Percentiles rank a stretch among this genome's conserved stretches.
Evolutionary conservation across 495 filamentous ascomycete species (phyloP).

Genomic region (Jackrogersella minutella): DNA sequence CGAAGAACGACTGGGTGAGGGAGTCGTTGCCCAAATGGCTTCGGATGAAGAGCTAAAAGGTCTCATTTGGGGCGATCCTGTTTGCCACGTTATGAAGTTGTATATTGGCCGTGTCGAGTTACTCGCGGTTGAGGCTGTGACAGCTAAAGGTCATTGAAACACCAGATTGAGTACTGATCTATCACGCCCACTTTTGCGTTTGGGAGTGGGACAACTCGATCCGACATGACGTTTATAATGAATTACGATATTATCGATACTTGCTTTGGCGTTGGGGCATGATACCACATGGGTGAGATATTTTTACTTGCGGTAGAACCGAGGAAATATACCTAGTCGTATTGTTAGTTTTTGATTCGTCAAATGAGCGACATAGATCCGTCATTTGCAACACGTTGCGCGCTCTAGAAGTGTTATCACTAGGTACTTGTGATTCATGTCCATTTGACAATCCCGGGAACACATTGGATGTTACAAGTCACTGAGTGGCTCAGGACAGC

Average conservation of each 20-base stretch:
- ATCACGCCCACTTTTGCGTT: not conserved
- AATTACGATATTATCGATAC: slow-evolving; percentile 14
- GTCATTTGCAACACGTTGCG: not conserved
- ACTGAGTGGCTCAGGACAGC: not conserved
- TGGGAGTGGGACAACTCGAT: not conserved
- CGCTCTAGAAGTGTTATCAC: not conserved
- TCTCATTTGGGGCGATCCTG: slow-evolving; percentile 79
- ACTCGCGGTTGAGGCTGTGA: slow-evolving; percentile 72
- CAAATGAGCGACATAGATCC: not conserved
- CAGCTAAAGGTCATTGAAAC: slow-evolving; percentile 49
- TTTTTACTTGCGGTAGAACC: slow-evolving; percentile 1
- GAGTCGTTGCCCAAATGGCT: slow-evolving; percentile 67
- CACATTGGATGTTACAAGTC: not conserved
- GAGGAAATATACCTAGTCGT: not conserved
- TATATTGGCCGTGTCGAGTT: slow-evolving; percentile 73
- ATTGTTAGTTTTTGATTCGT: no score
- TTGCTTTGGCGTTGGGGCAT: slow-evolving; percentile 25
- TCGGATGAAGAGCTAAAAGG: slow-evolving; percentile 70
- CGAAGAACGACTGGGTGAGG: slow-evolving; percentile 54
- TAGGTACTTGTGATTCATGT: not conserved
- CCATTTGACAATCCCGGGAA: not conserved
- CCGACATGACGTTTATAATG: slow-evolving; percentile 12
- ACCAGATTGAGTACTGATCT: not conserved
- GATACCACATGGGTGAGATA: slow-evolving; percentile 31
- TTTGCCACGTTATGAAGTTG: slow-evolving; percentile 79